Evolutionary conservation across 306 rosid species (phyloP), one percentile per base, ranked within the genome.

Genomic region (Glycine tomentella): DNA sequence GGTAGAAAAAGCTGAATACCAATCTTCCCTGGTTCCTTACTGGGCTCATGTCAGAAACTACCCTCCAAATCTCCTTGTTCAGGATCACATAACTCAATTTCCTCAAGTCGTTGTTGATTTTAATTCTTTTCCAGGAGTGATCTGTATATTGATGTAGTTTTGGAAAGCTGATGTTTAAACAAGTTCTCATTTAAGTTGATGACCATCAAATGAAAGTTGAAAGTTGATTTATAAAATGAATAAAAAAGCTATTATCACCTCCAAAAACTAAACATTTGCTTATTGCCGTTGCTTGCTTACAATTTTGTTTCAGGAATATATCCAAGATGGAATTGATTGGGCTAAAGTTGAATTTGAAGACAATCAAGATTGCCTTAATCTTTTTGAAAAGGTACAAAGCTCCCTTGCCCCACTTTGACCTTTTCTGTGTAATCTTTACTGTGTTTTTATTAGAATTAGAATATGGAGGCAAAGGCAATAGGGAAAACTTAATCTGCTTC

Each of bases 311-410:
- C 91, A 96, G 99, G 98, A 96, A 88, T 96, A 96, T 79, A 86
- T 96, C 81, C 94, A 93, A 88, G 99, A 93, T 78, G 99, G 99
- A 74, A 96, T 96, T 77, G 99, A 96, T 85, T 96, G 99, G 99
- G 83, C 94, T 74, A 96, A 89, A 90, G 97, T 96, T 86, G 99
- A 93, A 69, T 96, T 96, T 88, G 99, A 96, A 80, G 99, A 96
- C 85, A 96, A 96, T 88, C 98, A 96, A 86, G 94, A 92, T 69
- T 96, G 99, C 86, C 99, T 96, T 52, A 72, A 95, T 83, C 97
- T 96, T 79, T 96, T 96, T 80, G 99, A 96, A 83, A 93, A 96
- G 98, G 99, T 96, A 82, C 59, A 7, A 15, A 68, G 51, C 81
- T 71, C 46, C 63, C 45, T 34, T 65, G 25, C 48, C 66, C 69